Evolutionary conservation across 768 basidiomycete species (phyloP).

Genomic region (Auricularia sp.): DNA sequence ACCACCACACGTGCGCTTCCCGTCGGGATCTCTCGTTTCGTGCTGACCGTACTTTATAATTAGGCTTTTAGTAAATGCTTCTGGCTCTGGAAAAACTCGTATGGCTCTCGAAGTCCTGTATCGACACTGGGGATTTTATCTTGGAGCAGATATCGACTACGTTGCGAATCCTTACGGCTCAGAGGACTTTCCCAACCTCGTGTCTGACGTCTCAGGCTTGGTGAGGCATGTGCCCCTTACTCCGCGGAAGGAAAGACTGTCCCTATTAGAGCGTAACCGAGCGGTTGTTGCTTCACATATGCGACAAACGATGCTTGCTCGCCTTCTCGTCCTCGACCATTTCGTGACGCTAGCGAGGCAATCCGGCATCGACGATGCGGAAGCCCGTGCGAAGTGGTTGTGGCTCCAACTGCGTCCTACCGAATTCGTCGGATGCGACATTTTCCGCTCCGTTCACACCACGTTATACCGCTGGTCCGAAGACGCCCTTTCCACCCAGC

Average conservation of each 20-base stretch:
- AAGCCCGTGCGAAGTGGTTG: neutral
- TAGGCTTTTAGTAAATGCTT: neutral
- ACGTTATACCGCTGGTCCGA: too few relatives aligned
- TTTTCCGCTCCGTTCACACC: neutral
- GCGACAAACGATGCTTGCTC: neutral
- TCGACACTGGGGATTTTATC: neutral
- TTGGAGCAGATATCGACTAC: neutral
- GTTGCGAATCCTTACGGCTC: neutral
- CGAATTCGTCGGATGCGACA: neutral
- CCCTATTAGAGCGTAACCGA: neutral
- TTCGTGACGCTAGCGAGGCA: neutral
- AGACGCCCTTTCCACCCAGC: too few relatives aligned
- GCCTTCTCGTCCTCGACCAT: neutral
- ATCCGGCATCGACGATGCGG: neutral
- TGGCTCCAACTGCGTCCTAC: neutral
- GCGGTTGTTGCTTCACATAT: neutral
- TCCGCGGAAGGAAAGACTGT: neutral
- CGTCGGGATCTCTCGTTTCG: neutral
- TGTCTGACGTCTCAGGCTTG: neutral
- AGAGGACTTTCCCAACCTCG: neutral
- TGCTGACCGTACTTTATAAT: neutral
- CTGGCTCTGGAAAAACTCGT: neutral
- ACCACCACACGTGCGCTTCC: neutral
- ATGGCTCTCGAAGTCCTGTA: neutral
- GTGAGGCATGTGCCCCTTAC: neutral